Percentiles rank a stretch among this genome's conserved stretches.
Evolutionary conservation across 176 grass and related monocot species (phyloP).

Genomic region (Juncus inflexus): DNA sequence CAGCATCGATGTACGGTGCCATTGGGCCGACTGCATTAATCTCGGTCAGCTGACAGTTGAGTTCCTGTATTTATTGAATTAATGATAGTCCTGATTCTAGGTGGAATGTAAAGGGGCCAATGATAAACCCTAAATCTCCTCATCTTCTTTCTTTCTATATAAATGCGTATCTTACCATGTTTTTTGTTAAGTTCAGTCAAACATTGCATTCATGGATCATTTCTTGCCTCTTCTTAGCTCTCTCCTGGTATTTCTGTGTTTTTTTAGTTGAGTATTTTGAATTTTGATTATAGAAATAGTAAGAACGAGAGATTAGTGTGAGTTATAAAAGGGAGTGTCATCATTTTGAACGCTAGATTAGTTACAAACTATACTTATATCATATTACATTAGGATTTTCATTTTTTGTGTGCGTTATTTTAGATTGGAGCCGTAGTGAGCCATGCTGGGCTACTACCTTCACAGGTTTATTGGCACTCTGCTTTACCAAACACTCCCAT

Average conservation of each 20-base stretch:
- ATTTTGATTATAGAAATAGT: neutral
- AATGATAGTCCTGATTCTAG: slow-evolving; percentile 16
- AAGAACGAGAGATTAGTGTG: too few species aligned
- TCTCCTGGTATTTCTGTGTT: slow-evolving; percentile 25
- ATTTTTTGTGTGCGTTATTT: neutral
- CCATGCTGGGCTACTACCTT: slow-evolving; percentile 18
- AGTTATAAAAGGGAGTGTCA: too few species aligned
- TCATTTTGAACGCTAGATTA: too few species aligned
- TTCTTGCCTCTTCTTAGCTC: slow-evolving; percentile 16
- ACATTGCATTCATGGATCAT: slow-evolving; percentile 5
- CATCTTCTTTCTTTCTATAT: neutral
- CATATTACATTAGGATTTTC: neutral
- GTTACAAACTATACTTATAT: neutral
- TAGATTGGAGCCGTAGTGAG: slow-evolving; percentile 26
- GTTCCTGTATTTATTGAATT: slow-evolving; percentile 18
- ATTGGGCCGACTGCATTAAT: neutral
- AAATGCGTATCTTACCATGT: slow-evolving; percentile 12
- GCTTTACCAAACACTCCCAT: slow-evolving; percentile 34
- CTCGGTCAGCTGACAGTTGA: slow-evolving; percentile 22
- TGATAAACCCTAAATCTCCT: neutral
- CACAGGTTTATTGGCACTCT: slow-evolving; percentile 32
- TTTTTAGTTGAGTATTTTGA: neutral
- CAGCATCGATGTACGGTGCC: slow-evolving; percentile 10
- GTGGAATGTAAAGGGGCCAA: neutral
- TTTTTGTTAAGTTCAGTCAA: too few species aligned